Base-by-base conservation (phyloP, 2,329 filamentous ascomycete species). In the Apiospora hydei region DNA sequence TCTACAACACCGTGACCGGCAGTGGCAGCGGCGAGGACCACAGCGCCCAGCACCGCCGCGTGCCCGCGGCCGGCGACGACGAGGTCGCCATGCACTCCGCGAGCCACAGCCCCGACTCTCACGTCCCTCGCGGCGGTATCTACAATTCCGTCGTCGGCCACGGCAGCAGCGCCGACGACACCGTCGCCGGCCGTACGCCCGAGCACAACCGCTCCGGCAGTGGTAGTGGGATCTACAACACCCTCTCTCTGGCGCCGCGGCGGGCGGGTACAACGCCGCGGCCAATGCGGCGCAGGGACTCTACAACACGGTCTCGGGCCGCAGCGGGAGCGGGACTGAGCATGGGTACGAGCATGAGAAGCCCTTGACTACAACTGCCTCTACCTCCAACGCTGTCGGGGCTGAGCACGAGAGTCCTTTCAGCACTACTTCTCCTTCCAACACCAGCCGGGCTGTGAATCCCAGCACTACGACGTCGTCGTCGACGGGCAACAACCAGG, bases 1-100 rank as follows among this genome's bases (percentile, higher is more conserved):
- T 77, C 8, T 79, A 80, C 46, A 80, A 80, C 61, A 74, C 73
- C 3, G 73, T 78, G 1, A 74, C 72, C 1, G 77, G 77, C 1
- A 75, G 77, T 30, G 77, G 77, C 0, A 77, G 75, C 47, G 68
- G 71, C 30, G 76, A 77, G 41, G 47, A 64, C 18, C 67, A n/a
- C 44, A 66, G 69, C 53, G 18, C n/a, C 5, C 67, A 69, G 6
- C 72, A 73, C 67, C 69, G 72, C 13, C 41, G 16, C 24, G 38
- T 71, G 2, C 70, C 72, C 30, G 24, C 34, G 0, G 34, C 41
- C 11, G 53, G 38, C 18, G 72, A 70, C 16, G 34, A 30, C 7
- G 64, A 46, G 18, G 24, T 47, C 0, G 61, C 49, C 24, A 41
- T 67, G 34, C n/a, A 49, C 8, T 18, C 43, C 4, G 38, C 43